These are phyloP conservation scores for Backusella tarrabulga DNA, from an alignment of 192 early-diverging fungal species.

Conservation along the genomic window DNA sequence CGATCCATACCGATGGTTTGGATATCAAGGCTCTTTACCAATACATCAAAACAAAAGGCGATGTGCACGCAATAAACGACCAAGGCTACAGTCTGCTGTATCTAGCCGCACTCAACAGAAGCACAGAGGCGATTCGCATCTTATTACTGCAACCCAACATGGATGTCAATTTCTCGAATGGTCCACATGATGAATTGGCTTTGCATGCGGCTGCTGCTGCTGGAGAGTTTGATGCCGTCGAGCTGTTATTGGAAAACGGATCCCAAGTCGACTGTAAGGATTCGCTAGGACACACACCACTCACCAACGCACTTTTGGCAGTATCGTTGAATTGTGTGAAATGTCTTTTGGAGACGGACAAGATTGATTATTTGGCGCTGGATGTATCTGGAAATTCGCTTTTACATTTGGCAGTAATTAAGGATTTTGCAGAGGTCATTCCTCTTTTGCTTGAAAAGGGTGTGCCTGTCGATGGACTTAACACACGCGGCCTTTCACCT, in stretches of 20 bases:
- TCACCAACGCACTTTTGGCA: slow-evolving; percentile 29
- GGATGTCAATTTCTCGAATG: slow-evolving; percentile 28
- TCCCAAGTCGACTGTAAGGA: slow-evolving; percentile 24
- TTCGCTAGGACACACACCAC: slow-evolving; percentile 33
- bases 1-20: slow-evolving; percentile 14
- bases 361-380: background rate
- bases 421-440: slow-evolving; percentile 28
- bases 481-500: slow-evolving; percentile 29
- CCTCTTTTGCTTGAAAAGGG: slow-evolving; percentile 18
- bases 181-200: slow-evolving; percentile 33
- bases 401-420: slow-evolving; percentile 30
- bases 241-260: slow-evolving; percentile 34
- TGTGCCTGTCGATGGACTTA: slow-evolving; percentile 14
- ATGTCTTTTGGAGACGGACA: slow-evolving; percentile 12
- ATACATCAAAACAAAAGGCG: slow-evolving; percentile 21
- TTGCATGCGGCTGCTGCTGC: slow-evolving; percentile 27
- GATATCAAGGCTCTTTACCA: slow-evolving; percentile 38
- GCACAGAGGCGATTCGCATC: slow-evolving; percentile 36
- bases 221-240: slow-evolving; percentile 27
- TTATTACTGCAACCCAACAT: slow-evolving; percentile 29
- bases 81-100: slow-evolving; percentile 36
- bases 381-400: slow-evolving; percentile 31
- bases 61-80: slow-evolving; percentile 10
- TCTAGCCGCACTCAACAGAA: slow-evolving; percentile 32
- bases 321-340: slow-evolving; percentile 15